phyloP scores from a whole-genome alignment of 1,284 basidiomycete genomes.

The Trichosporon sp. region DNA sequence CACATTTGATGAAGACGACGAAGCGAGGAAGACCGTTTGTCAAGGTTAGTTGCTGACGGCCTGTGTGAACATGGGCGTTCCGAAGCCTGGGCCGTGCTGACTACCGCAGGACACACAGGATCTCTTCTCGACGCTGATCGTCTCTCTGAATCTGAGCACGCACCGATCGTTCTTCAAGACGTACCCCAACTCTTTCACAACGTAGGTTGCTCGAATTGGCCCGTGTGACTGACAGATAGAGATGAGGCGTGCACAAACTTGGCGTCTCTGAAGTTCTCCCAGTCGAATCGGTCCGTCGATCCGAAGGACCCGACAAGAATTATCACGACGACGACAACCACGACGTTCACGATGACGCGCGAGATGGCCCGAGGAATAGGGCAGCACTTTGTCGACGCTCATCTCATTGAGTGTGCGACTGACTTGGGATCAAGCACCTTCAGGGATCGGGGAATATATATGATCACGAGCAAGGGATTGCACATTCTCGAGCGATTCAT shows the following conservation, averaged over 20 bases:
- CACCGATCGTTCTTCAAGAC: constrained; percentile 95
- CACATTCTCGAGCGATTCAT: constrained; percentile 99
- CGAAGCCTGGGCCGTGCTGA: constrained; percentile 1
- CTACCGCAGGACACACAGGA: constrained; percentile 82
- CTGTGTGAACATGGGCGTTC: not conserved
- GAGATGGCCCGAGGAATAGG: constrained; percentile 99
- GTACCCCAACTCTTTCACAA: constrained; percentile 91
- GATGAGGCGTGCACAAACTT: constrained; percentile 94
- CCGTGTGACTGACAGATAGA: constrained; percentile 49
- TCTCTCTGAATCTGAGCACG: constrained; percentile 79
- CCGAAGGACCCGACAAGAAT: constrained; percentile 94
- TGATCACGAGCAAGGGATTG: constrained; percentile 93
- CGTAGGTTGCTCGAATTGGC: constrained; percentile 56
- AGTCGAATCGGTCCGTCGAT: constrained; percentile 96
- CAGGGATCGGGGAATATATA: constrained; percentile 95
- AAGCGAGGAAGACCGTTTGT: constrained; percentile 88
- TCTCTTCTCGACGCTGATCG: constrained; percentile 92
- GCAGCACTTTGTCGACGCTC: constrained; percentile 98
- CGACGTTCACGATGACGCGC: constrained; percentile 98
- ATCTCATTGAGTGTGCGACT: constrained; percentile 91
- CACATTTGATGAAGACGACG: constrained; percentile 95
- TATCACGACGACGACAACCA: constrained; percentile 97
- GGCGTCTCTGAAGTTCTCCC: constrained; percentile 94
- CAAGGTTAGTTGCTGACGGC: constrained; percentile 56
- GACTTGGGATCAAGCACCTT: constrained; percentile 82